phyloP scores from a whole-genome alignment of 1,139 yeast species.

The Geotrichum bryndzae region DNA sequence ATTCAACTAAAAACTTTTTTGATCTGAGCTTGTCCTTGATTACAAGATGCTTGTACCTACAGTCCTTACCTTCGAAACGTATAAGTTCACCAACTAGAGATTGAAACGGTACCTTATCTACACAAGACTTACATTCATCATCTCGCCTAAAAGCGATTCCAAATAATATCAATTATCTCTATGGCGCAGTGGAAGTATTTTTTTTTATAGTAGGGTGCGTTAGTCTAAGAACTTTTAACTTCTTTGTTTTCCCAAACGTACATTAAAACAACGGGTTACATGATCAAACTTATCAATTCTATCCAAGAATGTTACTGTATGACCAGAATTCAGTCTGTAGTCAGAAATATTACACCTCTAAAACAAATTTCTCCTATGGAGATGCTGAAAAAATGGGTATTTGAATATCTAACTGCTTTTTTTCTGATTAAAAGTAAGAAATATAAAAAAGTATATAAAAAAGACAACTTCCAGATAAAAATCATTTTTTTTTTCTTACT shows the following conservation, averaged over 20 bases:
- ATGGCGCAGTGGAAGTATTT: neutral
- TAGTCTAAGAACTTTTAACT: neutral
- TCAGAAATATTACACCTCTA: neutral
- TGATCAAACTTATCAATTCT: neutral
- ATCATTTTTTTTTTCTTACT: neutral
- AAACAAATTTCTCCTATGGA: neutral
- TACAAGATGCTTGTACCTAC: neutral
- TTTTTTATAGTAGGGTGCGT: neutral
- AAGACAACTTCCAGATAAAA: neutral
- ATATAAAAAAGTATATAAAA: too few species aligned
- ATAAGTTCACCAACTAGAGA: neutral
- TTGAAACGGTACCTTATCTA: neutral
- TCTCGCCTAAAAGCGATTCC: too few species aligned
- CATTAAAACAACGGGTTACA: neutral
- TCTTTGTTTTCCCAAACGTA: neutral
- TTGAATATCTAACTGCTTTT: too few species aligned
- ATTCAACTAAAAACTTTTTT: too few species aligned
- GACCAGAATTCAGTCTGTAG: neutral
- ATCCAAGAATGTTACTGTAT: neutral
- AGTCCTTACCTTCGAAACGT: neutral
- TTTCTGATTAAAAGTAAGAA: too few species aligned
- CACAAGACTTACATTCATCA: neutral
- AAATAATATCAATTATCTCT: too few species aligned
- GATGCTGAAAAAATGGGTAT: neutral
- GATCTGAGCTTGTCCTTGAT: too few species aligned